Conservation (phyloP, 2,329 filamentous ascomycete species). For the Epichloe gansuensis region DNA sequence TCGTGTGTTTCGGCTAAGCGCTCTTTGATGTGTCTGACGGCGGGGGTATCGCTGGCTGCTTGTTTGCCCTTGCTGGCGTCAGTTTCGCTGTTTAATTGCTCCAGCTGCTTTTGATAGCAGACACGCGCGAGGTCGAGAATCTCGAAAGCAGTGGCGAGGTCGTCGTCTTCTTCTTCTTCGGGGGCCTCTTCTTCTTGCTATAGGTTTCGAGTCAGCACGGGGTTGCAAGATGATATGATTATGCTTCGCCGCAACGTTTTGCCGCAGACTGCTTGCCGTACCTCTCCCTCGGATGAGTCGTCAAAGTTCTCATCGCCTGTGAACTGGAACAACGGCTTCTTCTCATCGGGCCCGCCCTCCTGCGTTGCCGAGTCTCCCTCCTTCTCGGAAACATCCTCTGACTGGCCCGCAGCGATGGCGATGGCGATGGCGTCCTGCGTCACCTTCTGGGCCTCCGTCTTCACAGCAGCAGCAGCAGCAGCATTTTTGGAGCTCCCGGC, state of each 20-base stretch:
- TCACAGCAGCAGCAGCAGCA: slow-evolving; percentile 22
- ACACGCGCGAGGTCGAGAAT: slow-evolving; percentile 70
- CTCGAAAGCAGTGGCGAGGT: slow-evolving; percentile 68
- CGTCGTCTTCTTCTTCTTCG: slow-evolving; percentile 52
- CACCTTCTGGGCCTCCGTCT: slow-evolving; percentile 28
- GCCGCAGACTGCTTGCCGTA: slow-evolving; percentile 16
- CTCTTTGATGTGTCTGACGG: slow-evolving; percentile 56
- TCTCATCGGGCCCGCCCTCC: slow-evolving; percentile 23
- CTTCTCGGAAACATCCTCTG: slow-evolving; percentile 26
- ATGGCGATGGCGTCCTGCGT: slow-evolving; percentile 33
- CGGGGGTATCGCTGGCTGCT: slow-evolving; percentile 25
- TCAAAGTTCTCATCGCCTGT: slow-evolving; percentile 90
- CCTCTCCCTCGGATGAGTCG: slow-evolving; percentile 63
- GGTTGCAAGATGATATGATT: no score
- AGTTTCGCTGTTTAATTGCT: slow-evolving; percentile 20
- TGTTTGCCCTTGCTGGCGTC: slow-evolving; percentile 31
- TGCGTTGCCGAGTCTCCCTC: slow-evolving; percentile 24
- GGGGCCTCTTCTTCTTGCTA: slow-evolving; percentile 28
- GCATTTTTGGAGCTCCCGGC: slow-evolving; percentile 19
- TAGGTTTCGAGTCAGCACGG: background rate
- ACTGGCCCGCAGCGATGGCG: slow-evolving; percentile 29
- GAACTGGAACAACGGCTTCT: slow-evolving; percentile 82
- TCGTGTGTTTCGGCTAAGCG: slow-evolving; percentile 87
- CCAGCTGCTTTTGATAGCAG: slow-evolving; percentile 45
- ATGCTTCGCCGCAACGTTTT: background rate